A percentile compares a stretch with the other conserved stretches of the same genome.
phyloP scores from a whole-genome alignment of 2,329 filamentous ascomycete species.

The Monosporascus cannonballus region DNA sequence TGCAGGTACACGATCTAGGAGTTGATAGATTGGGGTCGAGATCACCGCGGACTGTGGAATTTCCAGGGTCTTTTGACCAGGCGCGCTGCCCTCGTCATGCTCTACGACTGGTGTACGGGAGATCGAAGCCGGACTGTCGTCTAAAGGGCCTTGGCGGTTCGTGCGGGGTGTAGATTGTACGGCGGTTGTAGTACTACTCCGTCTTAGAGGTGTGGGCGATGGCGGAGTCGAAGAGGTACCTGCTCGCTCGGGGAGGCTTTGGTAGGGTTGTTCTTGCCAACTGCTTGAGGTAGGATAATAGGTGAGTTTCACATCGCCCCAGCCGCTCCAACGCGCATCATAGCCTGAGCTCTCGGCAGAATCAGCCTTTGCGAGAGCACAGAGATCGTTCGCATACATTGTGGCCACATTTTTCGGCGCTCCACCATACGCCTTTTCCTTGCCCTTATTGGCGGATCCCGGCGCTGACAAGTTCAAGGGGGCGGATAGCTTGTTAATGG shows the following conservation, averaged over 20 bases:
- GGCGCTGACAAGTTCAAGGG: slow-evolving; percentile 46
- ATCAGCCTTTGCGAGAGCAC: slow-evolving; percentile 62
- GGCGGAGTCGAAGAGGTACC: slow-evolving; percentile 45
- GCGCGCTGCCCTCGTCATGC: slow-evolving; percentile 34
- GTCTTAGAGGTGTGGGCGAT: slow-evolving; percentile 71
- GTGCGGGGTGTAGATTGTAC: slow-evolving; percentile 32
- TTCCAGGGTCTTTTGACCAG: slow-evolving; percentile 56
- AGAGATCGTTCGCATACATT: slow-evolving; percentile 78
- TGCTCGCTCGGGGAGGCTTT: slow-evolving; percentile 23
- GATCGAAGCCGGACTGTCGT: slow-evolving; percentile 40
- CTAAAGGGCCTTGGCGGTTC: slow-evolving; percentile 30
- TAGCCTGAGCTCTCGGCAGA: slow-evolving; percentile 24
- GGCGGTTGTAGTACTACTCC: slow-evolving; percentile 52
- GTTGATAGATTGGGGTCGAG: slow-evolving; percentile 47
- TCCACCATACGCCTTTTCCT: slow-evolving; percentile 55
- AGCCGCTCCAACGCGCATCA: slow-evolving; percentile 59
- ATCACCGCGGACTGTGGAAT: slow-evolving; percentile 52
- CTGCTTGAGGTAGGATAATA: slow-evolving; percentile 59
- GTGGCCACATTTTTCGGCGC: slow-evolving; percentile 44
- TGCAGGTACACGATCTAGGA: slow-evolving; percentile 49
- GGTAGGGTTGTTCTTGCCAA: slow-evolving; percentile 20
- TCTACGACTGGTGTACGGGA: slow-evolving; percentile 33
- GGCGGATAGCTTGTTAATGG: slow-evolving; percentile 46
- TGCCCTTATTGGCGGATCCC: slow-evolving; percentile 60
- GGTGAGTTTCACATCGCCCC: slow-evolving; percentile 72